phyloP scores from a whole-genome alignment of 2,329 filamentous ascomycete species.

The Talaromyces sp. region DNA sequence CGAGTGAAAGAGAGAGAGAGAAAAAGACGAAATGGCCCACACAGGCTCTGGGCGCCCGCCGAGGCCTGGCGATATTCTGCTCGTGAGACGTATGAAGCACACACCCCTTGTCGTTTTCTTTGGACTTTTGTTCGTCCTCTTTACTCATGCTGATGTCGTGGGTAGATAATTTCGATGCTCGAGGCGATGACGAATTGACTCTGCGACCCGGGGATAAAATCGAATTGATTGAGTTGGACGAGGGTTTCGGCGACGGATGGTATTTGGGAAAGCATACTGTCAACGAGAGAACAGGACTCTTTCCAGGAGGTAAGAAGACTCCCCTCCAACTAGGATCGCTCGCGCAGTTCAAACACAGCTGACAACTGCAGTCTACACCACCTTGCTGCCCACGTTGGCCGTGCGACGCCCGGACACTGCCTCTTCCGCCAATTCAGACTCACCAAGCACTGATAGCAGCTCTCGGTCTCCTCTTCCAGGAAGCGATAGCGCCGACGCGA shows the following conservation, averaged over 20 bases:
- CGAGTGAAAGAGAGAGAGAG: conserved; percentile 1
- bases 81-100: conserved; percentile 42
- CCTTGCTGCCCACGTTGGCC: conserved; percentile 20
- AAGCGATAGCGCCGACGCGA: not conserved
- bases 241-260: conserved; percentile 64
- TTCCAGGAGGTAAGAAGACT: conserved; percentile 41
- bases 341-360: conserved; percentile 1
- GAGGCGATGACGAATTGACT: conserved; percentile 88
- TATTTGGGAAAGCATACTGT: conserved; percentile 51
- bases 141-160: conserved; percentile 20
- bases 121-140: not conserved
- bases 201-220: conserved; percentile 69
- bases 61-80: conserved; percentile 37
- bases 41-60: conserved; percentile 30
- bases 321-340: not conserved
- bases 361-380: conserved; percentile 22
- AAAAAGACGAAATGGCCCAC: conserved; percentile 24
- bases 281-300: conserved; percentile 40
- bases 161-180: conserved; percentile 86
- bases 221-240: conserved; percentile 59
- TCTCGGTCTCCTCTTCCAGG: not conserved
- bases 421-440: conserved; percentile 12
- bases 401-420: conserved; percentile 16
- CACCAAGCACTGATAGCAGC: conserved; percentile 3
- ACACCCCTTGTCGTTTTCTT: conserved; percentile 7